Percentiles rank a stretch among this genome's conserved stretches.
Evolutionary conservation across 805 yeast genomes (phyloP).

Genomic region (Pichia nanzhaoensis): DNA sequence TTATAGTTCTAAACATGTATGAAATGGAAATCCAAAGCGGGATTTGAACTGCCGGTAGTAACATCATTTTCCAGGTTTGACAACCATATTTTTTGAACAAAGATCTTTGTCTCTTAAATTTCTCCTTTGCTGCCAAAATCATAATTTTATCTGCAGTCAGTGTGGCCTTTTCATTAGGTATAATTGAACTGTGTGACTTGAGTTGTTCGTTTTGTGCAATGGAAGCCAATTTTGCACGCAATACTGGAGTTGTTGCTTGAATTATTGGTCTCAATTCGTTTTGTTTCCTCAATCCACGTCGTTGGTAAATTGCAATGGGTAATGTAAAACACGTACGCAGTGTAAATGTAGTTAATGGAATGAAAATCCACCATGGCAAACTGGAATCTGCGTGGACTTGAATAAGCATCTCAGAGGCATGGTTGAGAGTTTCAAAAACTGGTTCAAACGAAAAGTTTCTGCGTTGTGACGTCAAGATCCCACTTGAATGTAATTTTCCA

Average conservation of each 20-base stretch:
- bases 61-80: conserved; percentile 72
- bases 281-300: conserved; percentile 65
- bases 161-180: conserved; percentile 29
- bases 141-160: conserved; percentile 75
- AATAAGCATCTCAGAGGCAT: conserved; percentile 33
- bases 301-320: conserved; percentile 70
- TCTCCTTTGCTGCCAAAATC: conserved; percentile 69
- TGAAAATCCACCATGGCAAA: conserved; percentile 76
- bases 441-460: conserved; percentile 22
- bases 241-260: conserved; percentile 68
- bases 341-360: conserved; percentile 65
- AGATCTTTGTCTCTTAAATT: conserved; percentile 62
- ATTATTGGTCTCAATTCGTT: conserved; percentile 64
- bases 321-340: conserved; percentile 62
- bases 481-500: too few relatives aligned
- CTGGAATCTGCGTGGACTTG: conserved; percentile 48
- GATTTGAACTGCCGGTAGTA: conserved; percentile 74
- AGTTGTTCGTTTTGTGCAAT: conserved; percentile 33
- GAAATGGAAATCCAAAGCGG: conserved; percentile 85
- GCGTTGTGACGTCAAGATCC: not conserved
- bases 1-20: conserved; percentile 62
- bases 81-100: conserved; percentile 63
- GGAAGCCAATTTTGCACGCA: conserved; percentile 50
- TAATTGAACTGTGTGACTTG: conserved; percentile 6
- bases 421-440: conserved; percentile 15